Evolutionary conservation across 371 early-diverging fungal species (phyloP).

Genomic region (Dichotomocladium elegans): DNA sequence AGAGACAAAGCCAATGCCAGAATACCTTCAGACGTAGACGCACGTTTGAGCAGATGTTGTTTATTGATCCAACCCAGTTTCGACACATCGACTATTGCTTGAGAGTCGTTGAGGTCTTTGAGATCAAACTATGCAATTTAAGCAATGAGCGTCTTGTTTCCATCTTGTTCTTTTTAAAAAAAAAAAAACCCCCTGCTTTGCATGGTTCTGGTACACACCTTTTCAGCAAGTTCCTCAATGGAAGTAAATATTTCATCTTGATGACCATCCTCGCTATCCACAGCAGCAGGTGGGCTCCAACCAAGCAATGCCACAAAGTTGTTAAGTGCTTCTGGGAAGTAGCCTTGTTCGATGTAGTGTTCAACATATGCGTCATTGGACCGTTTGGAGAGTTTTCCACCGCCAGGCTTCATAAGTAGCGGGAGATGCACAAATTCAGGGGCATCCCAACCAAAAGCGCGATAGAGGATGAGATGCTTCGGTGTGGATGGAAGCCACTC

Average conservation of each 20-base stretch:
- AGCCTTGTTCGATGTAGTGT: constrained; percentile 69
- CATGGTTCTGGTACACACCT: constrained; percentile 38
- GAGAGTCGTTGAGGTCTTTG: constrained; percentile 66
- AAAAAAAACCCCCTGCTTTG: not conserved
- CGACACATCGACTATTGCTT: constrained; percentile 72
- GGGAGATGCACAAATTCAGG: constrained; percentile 90
- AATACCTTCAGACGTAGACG: constrained; percentile 46
- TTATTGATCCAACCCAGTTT: constrained; percentile 86
- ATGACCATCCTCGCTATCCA: too few relatives aligned
- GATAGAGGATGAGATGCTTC: constrained; percentile 83
- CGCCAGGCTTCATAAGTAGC: constrained; percentile 78
- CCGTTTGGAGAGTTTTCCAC: constrained; percentile 86
- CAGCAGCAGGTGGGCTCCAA: constrained; percentile 66
- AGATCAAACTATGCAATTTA: constrained; percentile 59
- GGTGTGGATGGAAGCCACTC: constrained; percentile 95
- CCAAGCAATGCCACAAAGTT: constrained; percentile 90
- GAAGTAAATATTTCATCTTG: constrained; percentile 56
- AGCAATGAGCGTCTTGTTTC: too few relatives aligned
- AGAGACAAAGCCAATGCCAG: constrained; percentile 32
- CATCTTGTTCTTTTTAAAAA: too few relatives aligned
- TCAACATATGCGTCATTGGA: constrained; percentile 76
- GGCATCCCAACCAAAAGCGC: constrained; percentile 75
- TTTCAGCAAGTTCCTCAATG: constrained; percentile 60
- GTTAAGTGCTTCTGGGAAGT: constrained; percentile 82
- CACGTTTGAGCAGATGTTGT: constrained; percentile 61